Percentiles rank a stretch among this genome's conserved stretches.
phyloP scores from a whole-genome alignment of 2,329 filamentous ascomycete species.

The Penicillium rolfsii region DNA sequence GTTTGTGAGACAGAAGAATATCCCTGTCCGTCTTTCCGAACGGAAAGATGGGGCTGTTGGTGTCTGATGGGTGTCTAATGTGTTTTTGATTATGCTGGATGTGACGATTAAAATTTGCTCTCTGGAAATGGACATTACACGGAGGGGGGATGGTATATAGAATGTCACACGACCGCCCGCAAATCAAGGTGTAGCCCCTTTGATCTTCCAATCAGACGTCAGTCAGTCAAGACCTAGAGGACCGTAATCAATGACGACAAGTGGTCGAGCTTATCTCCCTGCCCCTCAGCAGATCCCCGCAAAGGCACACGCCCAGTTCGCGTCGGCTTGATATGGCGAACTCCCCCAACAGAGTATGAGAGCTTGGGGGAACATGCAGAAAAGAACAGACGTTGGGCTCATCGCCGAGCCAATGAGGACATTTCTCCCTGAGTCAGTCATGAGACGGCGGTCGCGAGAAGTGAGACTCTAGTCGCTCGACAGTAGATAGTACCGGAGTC shows the following conservation, averaged over 20 bases:
- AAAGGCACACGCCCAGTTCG: not conserved
- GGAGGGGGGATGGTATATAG: not conserved
- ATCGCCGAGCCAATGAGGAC: not conserved
- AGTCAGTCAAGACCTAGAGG: not conserved
- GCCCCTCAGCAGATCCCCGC: not conserved
- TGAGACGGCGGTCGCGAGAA: not conserved
- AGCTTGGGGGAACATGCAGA: not conserved
- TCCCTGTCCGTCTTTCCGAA: conserved; percentile 19
- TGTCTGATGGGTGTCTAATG: not conserved
- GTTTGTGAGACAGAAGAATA: conserved; percentile 43
- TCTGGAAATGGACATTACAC: not conserved
- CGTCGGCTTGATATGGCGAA: not conserved
- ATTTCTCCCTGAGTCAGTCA: too few relatives aligned
- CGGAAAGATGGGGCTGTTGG: not conserved
- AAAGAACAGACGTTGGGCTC: not conserved
- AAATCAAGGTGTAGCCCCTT: not conserved
- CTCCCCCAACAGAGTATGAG: not conserved
- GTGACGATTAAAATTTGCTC: not conserved
- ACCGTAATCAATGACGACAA: not conserved
- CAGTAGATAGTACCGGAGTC: not conserved
- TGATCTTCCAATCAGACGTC: too few relatives aligned
- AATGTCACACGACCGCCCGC: not conserved
- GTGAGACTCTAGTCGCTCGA: not conserved
- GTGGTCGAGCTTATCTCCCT: not conserved
- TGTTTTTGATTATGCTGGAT: not conserved